Base-by-base conservation (phyloP, 495 filamentous ascomycete genomes). In the Penicillium longicatenatum region DNA sequence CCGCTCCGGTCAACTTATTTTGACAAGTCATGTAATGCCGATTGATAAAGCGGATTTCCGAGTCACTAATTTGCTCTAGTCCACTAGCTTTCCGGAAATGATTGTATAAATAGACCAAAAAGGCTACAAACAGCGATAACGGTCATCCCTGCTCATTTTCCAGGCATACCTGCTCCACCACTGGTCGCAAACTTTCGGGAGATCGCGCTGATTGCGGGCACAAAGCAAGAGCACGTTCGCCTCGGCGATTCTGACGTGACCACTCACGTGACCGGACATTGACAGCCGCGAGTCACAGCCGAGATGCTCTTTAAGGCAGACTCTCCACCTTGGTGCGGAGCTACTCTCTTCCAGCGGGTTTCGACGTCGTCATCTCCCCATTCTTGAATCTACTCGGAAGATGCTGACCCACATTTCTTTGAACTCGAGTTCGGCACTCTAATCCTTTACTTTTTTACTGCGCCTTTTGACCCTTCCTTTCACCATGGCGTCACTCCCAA, bases 401-500 rank as follows among this genome's bases (percentile, higher is more conserved):
- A 59, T 59, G 57, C 44, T 54, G 50, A 54, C 45, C n/a, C 24
- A 8, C 6, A 22, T 49, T 54, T 26, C 1, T 35, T 24, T 29
- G 17, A 30, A 22, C 7, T 37, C 52, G 37, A 54, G 50, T 16
- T 31, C 19, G 21, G 24, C 11, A 14, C 52, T 45, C 17, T 50
- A 47, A 59, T 33, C 12, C 37, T 48, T 17, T 8, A 21, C 39
- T 17, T 49, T 20, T 19, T 41, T 9, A 10, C 45, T 44, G 20
- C 29, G 12, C 51, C 47, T 51, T 29, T 5, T 52, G 47, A 37
- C 10, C 14, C 35, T 41, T 21, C 9, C 52, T 51, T 51, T 56
- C 35, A 65, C 47, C 24, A 79, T 79, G 76, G 71, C 70, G 16
- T 79, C 76, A 17, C 56, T 76, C 24, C 66, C 76, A 29, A 67